These are phyloP conservation scores for Fusarium domesticum DNA, from an alignment of 2,329 filamentous ascomycete genomes.

Conservation along the genomic window DNA sequence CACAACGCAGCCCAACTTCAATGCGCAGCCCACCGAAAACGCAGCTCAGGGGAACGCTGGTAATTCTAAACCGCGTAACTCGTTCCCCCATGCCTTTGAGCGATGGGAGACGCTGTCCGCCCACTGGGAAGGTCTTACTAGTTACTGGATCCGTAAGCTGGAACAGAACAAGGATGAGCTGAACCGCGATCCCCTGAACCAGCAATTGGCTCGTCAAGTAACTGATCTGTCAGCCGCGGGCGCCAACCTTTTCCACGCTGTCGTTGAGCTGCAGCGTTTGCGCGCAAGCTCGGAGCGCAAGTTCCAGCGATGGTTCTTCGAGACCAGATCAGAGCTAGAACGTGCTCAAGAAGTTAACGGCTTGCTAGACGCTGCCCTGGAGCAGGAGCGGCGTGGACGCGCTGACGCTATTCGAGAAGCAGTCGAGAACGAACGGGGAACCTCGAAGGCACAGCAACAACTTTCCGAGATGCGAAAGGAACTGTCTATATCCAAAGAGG, in stretches of 20 bases:
- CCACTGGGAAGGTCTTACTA: slow-evolving; percentile 96
- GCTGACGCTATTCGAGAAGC: slow-evolving; percentile 65
- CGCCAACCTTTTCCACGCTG: slow-evolving; percentile 94
- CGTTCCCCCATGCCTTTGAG: slow-evolving; percentile 95
- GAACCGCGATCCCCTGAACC: slow-evolving; percentile 74
- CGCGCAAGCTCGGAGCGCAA: slow-evolving; percentile 95
- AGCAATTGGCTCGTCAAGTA: slow-evolving; percentile 89
- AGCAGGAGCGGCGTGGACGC: slow-evolving; percentile 68
- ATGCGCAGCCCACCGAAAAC: slow-evolving; percentile 17
- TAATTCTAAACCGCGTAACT: slow-evolving; percentile 53
- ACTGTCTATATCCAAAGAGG: slow-evolving; percentile 90
- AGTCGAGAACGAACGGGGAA: slow-evolving; percentile 65
- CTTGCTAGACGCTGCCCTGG: slow-evolving; percentile 72
- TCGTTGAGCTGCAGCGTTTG: slow-evolving; percentile 90
- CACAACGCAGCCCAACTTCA: slow-evolving; percentile 16
- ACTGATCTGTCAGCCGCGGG: slow-evolving; percentile 96
- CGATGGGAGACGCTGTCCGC: slow-evolving; percentile 96
- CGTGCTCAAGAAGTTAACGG: slow-evolving; percentile 77
- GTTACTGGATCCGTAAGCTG: slow-evolving; percentile 92
- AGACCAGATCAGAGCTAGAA: slow-evolving; percentile 86
- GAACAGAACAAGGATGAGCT: slow-evolving; percentile 89
- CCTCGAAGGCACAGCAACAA: slow-evolving; percentile 72
- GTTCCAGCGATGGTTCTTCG: slow-evolving; percentile 98
- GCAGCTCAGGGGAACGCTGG: slow-evolving; percentile 17
- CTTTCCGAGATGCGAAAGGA: slow-evolving; percentile 91